Base-by-base conservation (phyloP, 768 basidiomycete genomes). In the Rhodosporidiobolus odoratus region DNA sequence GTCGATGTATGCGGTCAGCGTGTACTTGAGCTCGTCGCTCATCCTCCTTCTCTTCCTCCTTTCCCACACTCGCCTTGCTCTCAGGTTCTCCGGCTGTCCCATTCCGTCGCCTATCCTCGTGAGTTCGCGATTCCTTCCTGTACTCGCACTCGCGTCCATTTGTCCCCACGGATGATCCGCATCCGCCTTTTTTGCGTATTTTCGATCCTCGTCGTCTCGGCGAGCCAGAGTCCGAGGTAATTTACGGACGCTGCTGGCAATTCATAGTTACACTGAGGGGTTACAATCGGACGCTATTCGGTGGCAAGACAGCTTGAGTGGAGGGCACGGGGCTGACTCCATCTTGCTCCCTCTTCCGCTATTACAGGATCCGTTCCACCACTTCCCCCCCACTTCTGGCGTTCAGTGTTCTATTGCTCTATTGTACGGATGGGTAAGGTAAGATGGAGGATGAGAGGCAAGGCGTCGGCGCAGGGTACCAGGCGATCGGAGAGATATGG, bases 251-350 rank as follows among this genome's bases (percentile, higher is more conserved):
- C 38, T 73, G 72, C n/a, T 66, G 68, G 72, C 59, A n/a, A 37
- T 50, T 69, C 72, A 73, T 73, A 73, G 72, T 73, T 73, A 73
- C 72, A 52, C 72, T 63, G 65, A 67, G 64, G 66, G 25, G 48
- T 23, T n/a, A 50, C 48, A 23, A 13, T 45, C 21, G 12, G 48
- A 50, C 21, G 21, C 12, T 10, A 25, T 8, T 19, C 16, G 52
- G 9, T 12, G 27, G 30, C 8, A 9, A 13, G 19, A 53, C 52
- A 30, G 30, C 9, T 32, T 30, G n/a, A 50, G 23, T 32, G 5
- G n/a, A 53, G 12, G n/a, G n/a, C n/a, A n/a, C 48, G 9, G n/a
- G 9, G n/a, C 48, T 50, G 48, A 50, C 48, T n/a, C 48, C n/a
- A 17, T 25, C 23, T 25, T 50, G 21, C 48, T 25, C 23, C 48